Evolutionary conservation across 495 filamentous ascomycete genomes (phyloP), one percentile per base, ranked within the genome.

Genomic region (Podospora sp.): DNA sequence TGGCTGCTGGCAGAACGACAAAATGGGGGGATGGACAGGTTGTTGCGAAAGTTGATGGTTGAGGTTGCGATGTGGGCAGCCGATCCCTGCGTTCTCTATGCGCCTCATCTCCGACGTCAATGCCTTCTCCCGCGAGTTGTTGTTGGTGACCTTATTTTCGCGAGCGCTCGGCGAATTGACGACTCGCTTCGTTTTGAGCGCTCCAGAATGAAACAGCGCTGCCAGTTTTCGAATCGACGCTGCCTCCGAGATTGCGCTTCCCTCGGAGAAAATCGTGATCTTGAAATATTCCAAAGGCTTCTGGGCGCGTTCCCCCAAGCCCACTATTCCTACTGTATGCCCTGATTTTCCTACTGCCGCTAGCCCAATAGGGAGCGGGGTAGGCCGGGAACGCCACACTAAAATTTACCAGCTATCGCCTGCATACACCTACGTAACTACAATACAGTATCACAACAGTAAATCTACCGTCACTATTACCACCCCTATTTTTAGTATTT

Each of bases 21-120:
- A 33, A 56, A 22, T 29, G 16, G 27, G n/a, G 55, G 11, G 49
- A 27, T n/a, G 20, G 60, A 61, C 33, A 56, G 40, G 22, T 18
- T 18, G 11, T 9, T 27, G 22, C 16, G 56, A 59, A n/a, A 33
- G 29, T 33, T 33, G 29, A 33, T 33, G 29, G 29, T 33, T 33
- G n/a, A 21, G 24, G 61, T n/a, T 58, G 36, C 9, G 51, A 49
- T 40, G 62, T 55, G 52, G 52, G 52, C n/a, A 22, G 52, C 67
- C 52, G 61, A 71, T 65, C 73, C 71, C 66, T 72, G 69, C 64
- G 40, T 56, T 65, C 25, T 60, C 61, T 49, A 71, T 71, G 72
- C 74, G 74, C 69, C 70, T 77, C 75, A 77, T 77, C 66, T 77
- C 76, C 76, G 74, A 62, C 59, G 46, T 75, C 67, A 72, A 78